phyloP scores from a whole-genome alignment of 192 early-diverging fungal genomes.

The Umbelopsis sp. region DNA sequence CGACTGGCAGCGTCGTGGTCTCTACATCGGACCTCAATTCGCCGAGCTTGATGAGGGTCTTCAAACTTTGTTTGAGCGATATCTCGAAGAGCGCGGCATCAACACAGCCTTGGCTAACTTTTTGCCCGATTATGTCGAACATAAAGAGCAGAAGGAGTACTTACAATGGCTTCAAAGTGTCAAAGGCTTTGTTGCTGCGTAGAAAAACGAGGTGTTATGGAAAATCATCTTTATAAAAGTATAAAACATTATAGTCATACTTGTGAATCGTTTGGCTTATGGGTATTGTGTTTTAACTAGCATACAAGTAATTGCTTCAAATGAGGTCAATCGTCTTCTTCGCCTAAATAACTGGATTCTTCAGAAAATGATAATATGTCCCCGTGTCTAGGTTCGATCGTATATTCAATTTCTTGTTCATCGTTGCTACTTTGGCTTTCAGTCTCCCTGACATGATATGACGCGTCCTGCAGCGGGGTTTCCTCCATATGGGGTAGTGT shows the following conservation, averaged over 20 bases:
- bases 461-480: background rate
- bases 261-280: background rate
- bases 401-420: constrained; percentile 12
- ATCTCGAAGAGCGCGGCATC: constrained; percentile 88
- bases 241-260: background rate
- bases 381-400: background rate
- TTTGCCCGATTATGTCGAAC: constrained; percentile 87
- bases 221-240: background rate
- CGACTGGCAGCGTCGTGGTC: constrained; percentile 86
- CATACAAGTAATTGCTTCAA: background rate
- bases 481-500: background rate
- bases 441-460: background rate
- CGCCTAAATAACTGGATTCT: constrained; percentile 20
- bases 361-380: constrained; percentile 3
- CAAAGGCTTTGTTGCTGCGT: constrained; percentile 74
- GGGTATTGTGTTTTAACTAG: background rate
- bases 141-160: constrained; percentile 97
- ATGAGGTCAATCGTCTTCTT: background rate
- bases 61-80: constrained; percentile 71
- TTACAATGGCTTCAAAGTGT: constrained; percentile 83
- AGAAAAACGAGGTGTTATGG: background rate
- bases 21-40: constrained; percentile 92
- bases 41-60: constrained; percentile 85
- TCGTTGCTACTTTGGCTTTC: constrained; percentile 8
- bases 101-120: constrained; percentile 82